Base-by-base conservation (phyloP, 140 eudicot species). In the Erigeron philadelphicus region DNA sequence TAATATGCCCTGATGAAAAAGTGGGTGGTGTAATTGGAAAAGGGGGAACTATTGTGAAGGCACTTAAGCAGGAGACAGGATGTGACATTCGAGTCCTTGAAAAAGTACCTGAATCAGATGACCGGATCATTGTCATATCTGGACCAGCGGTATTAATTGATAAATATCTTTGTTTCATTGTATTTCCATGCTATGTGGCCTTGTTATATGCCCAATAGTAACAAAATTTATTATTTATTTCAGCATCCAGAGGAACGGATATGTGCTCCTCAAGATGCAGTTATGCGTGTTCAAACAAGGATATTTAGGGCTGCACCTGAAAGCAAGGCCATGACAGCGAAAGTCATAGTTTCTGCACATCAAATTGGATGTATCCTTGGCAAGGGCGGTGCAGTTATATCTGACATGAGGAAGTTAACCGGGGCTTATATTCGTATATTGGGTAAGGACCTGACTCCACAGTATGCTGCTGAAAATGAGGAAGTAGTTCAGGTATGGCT, bases 321-420 rank as follows among this genome's bases (percentile, higher is more conserved):
- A 77, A 87, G 75, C 82, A 84, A 86, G 75, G 87, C 61, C 0
- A 68, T 78, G 71, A 64, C 77, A 5, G 92, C 95, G 38, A 88
- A 83, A 81, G 62, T 92, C 63, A 84, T 92, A 73, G 90, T 92
- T 66, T 83, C 89, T 35, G 86, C 98, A 71, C 79, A 83, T 86
- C 98, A 92, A 76, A 88, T 92, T 75, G 98, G 98, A 65, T 92
- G 98, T 70, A 84, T 93, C 57, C 87, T 93, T 74, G 98, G 96
- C 12, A 93, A 89, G 68, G 95, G 95, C 15, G 98, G 98, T 65
- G 71, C 95, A 11, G 84, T 93, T 59, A 89, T 93, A 67, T 73
- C 93, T 60, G 96, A 93, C 74, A 89, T 93, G 95, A 83, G 98
- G 72, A 89, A 93, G 70, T 80, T 82, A 46, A 84, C 96, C 18